A percentile compares a stretch with the other conserved stretches of the same genome.
Evolutionary conservation across 768 basidiomycete genomes (phyloP).

Genomic region (Fomitopsis pulvina): DNA sequence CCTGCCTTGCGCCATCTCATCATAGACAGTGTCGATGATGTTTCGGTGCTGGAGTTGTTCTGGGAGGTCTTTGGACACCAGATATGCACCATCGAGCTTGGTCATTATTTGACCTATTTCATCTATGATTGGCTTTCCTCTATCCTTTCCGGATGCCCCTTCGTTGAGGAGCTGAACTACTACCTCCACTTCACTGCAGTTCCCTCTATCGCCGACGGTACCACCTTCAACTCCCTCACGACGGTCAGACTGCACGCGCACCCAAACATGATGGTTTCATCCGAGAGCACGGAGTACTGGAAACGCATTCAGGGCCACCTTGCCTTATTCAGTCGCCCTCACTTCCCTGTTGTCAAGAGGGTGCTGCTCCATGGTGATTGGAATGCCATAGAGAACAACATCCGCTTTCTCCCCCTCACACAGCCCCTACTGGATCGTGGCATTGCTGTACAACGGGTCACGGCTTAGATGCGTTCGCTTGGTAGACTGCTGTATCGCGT

Average conservation of each 20-base stretch:
- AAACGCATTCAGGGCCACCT: constrained; percentile 42
- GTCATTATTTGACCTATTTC: constrained; percentile 48
- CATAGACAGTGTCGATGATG: constrained; percentile 38
- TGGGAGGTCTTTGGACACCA: constrained; percentile 47
- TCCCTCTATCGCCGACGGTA: constrained; percentile 10
- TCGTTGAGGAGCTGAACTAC: constrained; percentile 48
- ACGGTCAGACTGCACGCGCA: constrained; percentile 47
- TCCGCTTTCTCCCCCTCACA: constrained; percentile 29
- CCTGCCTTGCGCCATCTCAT: constrained; percentile 48
- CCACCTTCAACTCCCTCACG: constrained; percentile 24
- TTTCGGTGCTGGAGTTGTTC: constrained; percentile 32
- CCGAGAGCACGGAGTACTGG: constrained; percentile 30
- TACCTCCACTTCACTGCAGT: constrained; percentile 23
- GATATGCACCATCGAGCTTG: constrained; percentile 51
- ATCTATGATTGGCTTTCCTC: constrained; percentile 39
- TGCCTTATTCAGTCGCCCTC: constrained; percentile 30
- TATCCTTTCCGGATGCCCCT: constrained; percentile 40
- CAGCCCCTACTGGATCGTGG: constrained; percentile 28
- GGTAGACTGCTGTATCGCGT: neutral
- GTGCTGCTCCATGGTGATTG: constrained; percentile 52
- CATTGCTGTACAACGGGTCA: constrained; percentile 20
- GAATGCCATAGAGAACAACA: constrained; percentile 31
- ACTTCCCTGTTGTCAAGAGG: constrained; percentile 39
- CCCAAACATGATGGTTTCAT: constrained; percentile 35
- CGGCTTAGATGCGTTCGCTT: no score